Evolutionary conservation across 169 alveolate genomes (phyloP).

Genomic region (Plasmodium fragile): DNA sequence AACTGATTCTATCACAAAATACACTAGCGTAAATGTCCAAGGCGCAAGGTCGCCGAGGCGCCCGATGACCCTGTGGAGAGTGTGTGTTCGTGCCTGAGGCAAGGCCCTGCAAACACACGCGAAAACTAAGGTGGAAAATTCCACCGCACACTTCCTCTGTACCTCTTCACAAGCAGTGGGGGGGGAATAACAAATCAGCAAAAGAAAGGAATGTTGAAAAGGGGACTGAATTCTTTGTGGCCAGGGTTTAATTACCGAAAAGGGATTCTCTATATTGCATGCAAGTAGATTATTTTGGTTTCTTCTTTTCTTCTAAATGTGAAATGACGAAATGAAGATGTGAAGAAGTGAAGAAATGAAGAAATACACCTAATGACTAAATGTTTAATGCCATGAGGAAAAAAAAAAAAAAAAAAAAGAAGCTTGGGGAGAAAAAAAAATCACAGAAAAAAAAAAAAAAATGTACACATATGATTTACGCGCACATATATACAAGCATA

Average conservation of each 20-base stretch:
- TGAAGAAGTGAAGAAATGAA: background rate
- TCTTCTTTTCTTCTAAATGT: background rate
- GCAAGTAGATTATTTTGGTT: conserved; percentile 1
- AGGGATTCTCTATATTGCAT: conserved; percentile 6
- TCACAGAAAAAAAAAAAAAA: background rate
- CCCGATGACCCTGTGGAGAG: background rate
- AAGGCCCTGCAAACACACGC: background rate
- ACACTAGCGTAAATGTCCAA: background rate
- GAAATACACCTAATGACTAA: background rate
- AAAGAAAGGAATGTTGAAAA: background rate
- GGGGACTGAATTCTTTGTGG: background rate
- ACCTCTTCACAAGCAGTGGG: background rate
- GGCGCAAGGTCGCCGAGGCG: background rate
- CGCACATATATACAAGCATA: background rate
- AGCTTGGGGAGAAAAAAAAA: background rate
- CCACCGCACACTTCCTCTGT: background rate
- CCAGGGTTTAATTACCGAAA: background rate
- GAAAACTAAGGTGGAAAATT: background rate
- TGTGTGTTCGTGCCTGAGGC: background rate
- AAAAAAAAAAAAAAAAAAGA: background rate
- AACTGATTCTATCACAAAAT: background rate
- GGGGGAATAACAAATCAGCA: background rate
- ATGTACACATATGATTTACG: background rate
- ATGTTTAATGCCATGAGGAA: background rate
- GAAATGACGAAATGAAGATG: background rate